Evolutionary conservation across 805 yeast species (phyloP).

Genomic region (Kuraishia capsulata): DNA sequence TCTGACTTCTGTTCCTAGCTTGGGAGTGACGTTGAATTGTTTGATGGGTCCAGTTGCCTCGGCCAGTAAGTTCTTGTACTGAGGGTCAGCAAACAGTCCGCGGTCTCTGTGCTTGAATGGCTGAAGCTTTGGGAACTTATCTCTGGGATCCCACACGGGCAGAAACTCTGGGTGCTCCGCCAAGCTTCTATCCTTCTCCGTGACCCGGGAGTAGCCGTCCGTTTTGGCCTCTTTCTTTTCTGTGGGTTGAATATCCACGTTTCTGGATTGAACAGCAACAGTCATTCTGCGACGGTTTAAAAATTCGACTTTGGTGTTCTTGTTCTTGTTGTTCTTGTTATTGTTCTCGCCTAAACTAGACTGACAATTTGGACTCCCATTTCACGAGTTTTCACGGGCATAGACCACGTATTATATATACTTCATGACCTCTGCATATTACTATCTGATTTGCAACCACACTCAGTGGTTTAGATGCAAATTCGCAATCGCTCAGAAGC

Average conservation of each 20-base stretch:
- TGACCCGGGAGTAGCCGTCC: slow-evolving; percentile 37
- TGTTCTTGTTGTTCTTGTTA: too few relatives aligned
- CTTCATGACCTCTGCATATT: too few relatives aligned
- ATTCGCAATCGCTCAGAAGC: too few relatives aligned
- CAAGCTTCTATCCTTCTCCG: slow-evolving; percentile 27
- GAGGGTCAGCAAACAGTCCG: slow-evolving; percentile 61
- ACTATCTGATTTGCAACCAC: too few relatives aligned
- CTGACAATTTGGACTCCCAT: too few relatives aligned
- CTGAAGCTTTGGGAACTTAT: slow-evolving; percentile 38
- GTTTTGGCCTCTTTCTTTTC: slow-evolving; percentile 38
- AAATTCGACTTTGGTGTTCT: too few relatives aligned
- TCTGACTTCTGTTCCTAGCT: slow-evolving; percentile 30
- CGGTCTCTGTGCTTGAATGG: slow-evolving; percentile 53
- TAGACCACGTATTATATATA: too few relatives aligned
- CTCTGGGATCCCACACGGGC: slow-evolving; percentile 61
- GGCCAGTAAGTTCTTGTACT: slow-evolving; percentile 37
- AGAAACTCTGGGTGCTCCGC: slow-evolving; percentile 44
- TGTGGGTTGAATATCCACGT: slow-evolving; percentile 34
- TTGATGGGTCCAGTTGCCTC: slow-evolving; percentile 7
- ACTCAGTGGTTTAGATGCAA: too few relatives aligned
- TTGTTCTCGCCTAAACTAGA: too few relatives aligned
- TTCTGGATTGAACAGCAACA: slow-evolving; percentile 8
- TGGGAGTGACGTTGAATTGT: slow-evolving; percentile 27
- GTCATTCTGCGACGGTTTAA: background rate
- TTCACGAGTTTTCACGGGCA: too few relatives aligned